Base-by-base conservation (phyloP, 306 rosid genomes). In the Crataegus laevigata region DNA sequence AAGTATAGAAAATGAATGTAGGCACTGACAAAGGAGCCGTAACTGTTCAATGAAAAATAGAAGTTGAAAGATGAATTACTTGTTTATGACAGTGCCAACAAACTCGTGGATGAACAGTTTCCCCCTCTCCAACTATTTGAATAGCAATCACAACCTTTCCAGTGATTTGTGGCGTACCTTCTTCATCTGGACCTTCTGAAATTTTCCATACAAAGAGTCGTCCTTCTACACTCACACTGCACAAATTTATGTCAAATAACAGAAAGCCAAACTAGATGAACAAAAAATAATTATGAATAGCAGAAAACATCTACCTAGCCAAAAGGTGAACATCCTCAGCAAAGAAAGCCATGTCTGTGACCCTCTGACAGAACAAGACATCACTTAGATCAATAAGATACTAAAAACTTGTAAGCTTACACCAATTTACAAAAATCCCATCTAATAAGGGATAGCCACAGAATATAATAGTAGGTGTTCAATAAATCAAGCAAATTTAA, bases 1-100 rank as follows among this genome's bases (percentile, higher is more conserved):
- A 61, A 60, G 14, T 3, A 36, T 3, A 52, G 1, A 47, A 55
- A 55, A 67, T 2, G 45, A 72, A 6, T n/a, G 29, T 24, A 1
- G 13, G 9, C 11, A 52, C 14, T 45, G 18, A 72, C 26, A 4
- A 28, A 36, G 13, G 5, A 59, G 81, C 76, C 43, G 64, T 17
- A 54, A 52, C 55, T 8, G 13, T 57, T 18, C 13, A 30, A 5
- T 50, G 43, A 50, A 54, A 32, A 40, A 54, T 66, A 43, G 59
- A 61, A 61, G 64, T 38, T 60, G 66, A 71, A 38, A 14, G 52
- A 64, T 60, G 45, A 75, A 65, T 82, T 88, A 91, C 99, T 83
- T 92, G 99, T 85, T 92, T 96, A 88, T 92, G 98, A 82, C 98
- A 92, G 67, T 96, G 99, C 99, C 99, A 96, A 77, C 99, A 96